Evolutionary conservation across 164 flowering plant genomes (phyloP).

Genomic region (Saururus chinensis): DNA sequence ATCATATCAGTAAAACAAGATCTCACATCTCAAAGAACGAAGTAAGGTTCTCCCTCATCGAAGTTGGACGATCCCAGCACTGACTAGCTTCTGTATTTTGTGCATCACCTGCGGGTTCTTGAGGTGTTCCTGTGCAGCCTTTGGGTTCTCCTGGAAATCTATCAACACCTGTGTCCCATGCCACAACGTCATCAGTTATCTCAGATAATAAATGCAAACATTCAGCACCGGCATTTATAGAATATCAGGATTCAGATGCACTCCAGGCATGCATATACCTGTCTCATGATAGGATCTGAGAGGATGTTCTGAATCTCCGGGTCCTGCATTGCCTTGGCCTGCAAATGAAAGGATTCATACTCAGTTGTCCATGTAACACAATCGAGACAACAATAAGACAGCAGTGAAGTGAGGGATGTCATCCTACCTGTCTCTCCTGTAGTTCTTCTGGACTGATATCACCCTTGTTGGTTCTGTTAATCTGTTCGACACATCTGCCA

Average conservation of each 20-base stretch:
- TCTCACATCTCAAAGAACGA: too few relatives aligned
- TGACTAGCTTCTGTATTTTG: slow-evolving; percentile 87
- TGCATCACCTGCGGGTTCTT: slow-evolving; percentile 90
- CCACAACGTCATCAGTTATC: too few relatives aligned
- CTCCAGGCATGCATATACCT: slow-evolving; percentile 31
- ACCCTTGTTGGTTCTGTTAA: slow-evolving; percentile 88
- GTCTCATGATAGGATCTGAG: slow-evolving; percentile 94
- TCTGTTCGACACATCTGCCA: slow-evolving; percentile 81
- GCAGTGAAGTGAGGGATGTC: too few relatives aligned
- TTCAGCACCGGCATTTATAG: too few relatives aligned
- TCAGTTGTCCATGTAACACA: too few relatives aligned
- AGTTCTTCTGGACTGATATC: slow-evolving; percentile 83
- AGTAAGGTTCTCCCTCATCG: slow-evolving; percentile 13
- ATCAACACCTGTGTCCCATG: slow-evolving; percentile 44
- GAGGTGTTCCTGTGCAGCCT: slow-evolving; percentile 81
- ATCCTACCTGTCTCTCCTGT: slow-evolving; percentile 45
- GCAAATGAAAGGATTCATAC: slow-evolving; percentile 13
- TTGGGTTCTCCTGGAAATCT: slow-evolving; percentile 93
- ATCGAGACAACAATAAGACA: too few relatives aligned
- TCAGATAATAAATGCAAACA: too few relatives aligned
- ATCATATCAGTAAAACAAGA: too few relatives aligned
- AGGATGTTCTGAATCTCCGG: slow-evolving; percentile 93
- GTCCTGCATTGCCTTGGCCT: slow-evolving; percentile 97
- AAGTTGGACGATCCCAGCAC: slow-evolving; percentile 89
- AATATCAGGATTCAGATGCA: too few relatives aligned